phyloP scores from a whole-genome alignment of 1,284 basidiomycete genomes.

The Cryptococcus hybrid region DNA sequence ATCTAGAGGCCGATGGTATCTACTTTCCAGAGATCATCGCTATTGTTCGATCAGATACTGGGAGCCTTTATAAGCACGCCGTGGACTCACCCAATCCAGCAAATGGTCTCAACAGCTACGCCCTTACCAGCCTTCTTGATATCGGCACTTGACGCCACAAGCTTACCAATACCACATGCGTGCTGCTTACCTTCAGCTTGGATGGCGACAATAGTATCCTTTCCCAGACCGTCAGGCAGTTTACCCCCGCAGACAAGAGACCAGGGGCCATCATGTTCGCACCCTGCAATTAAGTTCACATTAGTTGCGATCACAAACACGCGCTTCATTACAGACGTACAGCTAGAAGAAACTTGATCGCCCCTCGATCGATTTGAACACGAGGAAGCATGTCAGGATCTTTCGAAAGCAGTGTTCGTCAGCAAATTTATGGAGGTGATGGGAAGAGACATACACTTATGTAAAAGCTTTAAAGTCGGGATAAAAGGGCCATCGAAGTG shows the following conservation, averaged over 20 bases:
- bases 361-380: conserved; percentile 91
- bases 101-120: conserved; percentile 80
- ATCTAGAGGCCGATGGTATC: conserved; percentile 57
- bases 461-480: conserved; percentile 83
- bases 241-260: conserved; percentile 83
- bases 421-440: background rate
- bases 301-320: background rate
- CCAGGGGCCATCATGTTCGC: conserved; percentile 98
- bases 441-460: conserved; percentile 68
- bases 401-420: conserved; percentile 38
- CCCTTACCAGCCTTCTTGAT: conserved; percentile 88
- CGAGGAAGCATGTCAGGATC: conserved; percentile 87
- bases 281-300: conserved; percentile 50
- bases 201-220: conserved; percentile 76
- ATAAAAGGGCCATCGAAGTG: conserved; percentile 93
- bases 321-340: conserved; percentile 13
- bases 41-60: conserved; percentile 37
- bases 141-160: conserved; percentile 81
- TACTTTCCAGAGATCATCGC: conserved; percentile 85
- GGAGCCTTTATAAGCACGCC: background rate
- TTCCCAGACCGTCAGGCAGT: conserved; percentile 75
- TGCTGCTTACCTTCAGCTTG: conserved; percentile 96
- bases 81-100: conserved; percentile 48
- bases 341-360: conserved; percentile 93
- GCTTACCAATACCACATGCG: conserved; percentile 82